phyloP scores from a whole-genome alignment of 2,329 filamentous ascomycete genomes.

The Dothistroma pini region DNA sequence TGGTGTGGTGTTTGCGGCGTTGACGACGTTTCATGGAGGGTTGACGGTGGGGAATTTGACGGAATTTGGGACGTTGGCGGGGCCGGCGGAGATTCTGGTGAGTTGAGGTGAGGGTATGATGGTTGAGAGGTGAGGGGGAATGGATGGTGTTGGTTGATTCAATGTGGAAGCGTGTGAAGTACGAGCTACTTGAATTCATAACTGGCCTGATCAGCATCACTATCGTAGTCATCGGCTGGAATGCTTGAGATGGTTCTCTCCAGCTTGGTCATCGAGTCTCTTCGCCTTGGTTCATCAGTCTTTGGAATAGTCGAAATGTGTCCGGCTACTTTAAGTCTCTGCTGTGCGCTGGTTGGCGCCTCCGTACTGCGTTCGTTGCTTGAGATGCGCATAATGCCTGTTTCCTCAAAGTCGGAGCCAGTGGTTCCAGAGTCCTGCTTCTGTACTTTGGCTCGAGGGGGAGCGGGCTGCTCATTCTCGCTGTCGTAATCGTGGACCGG shows the following conservation, averaged over 20 bases:
- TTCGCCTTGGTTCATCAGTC: background rate
- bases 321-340: background rate
- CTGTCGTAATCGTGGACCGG: slow-evolving; percentile 19
- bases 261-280: background rate
- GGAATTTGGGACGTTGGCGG: slow-evolving; percentile 2
- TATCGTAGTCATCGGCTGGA: slow-evolving; percentile 6
- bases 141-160: too few species aligned
- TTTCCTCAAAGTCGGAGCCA: slow-evolving; percentile 11
- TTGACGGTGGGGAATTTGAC: background rate
- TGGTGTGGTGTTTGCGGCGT: background rate
- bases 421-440: slow-evolving; percentile 9
- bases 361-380: background rate
- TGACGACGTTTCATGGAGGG: background rate
- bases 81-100: background rate
- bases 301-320: background rate
- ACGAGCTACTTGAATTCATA: background rate
- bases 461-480: slow-evolving; percentile 1
- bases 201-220: slow-evolving; percentile 4
- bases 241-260: slow-evolving; percentile 1
- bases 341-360: background rate
- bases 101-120: background rate
- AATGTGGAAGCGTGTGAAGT: too few species aligned
- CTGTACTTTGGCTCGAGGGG: background rate
- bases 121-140: background rate
- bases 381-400: slow-evolving; percentile 6